phyloP scores from a whole-genome alignment of 805 yeast genomes.

The Barnettozyma botsteinii region DNA sequence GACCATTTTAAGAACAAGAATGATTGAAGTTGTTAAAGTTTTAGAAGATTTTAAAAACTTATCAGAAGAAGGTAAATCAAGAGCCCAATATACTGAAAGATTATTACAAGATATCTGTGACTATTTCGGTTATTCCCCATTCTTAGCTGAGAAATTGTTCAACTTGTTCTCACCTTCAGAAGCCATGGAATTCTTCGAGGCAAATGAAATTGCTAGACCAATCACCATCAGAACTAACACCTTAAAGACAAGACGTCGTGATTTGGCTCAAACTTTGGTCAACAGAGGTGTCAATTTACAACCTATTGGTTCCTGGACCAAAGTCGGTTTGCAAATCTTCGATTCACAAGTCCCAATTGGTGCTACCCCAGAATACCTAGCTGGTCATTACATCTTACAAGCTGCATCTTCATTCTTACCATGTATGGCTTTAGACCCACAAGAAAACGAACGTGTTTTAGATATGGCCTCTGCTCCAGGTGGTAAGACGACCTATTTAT shows the following conservation, averaged over 20 bases:
- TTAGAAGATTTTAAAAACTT: constrained; percentile 80
- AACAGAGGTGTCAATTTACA: constrained; percentile 96
- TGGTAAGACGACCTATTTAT: constrained; percentile 92
- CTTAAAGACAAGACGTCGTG: constrained; percentile 88
- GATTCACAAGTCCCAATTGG: constrained; percentile 99
- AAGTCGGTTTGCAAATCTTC: constrained; percentile 94
- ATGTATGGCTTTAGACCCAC: constrained; percentile 97
- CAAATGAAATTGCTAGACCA: constrained; percentile 96
- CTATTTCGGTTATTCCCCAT: constrained; percentile 89
- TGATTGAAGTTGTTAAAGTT: constrained; percentile 91
- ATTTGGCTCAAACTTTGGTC: constrained; percentile 88
- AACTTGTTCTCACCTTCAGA: constrained; percentile 89
- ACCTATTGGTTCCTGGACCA: constrained; percentile 97
- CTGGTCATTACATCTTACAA: constrained; percentile 96
- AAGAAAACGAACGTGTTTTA: constrained; percentile 87
- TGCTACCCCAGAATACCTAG: constrained; percentile 97
- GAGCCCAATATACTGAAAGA: constrained; percentile 77
- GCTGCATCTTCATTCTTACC: constrained; percentile 98
- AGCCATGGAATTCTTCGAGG: constrained; percentile 97
- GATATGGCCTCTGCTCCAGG: constrained; percentile 99
- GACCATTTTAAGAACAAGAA: constrained; percentile 82
- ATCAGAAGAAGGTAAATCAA: constrained; percentile 80
- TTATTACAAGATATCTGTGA: constrained; percentile 80
- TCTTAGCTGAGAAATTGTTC: constrained; percentile 90
- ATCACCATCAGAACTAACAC: constrained; percentile 97